Percentiles rank a stretch among this genome's conserved stretches.
Evolutionary conservation across 2,329 filamentous ascomycete species (phyloP).

Genomic region (Xylaria sp.): DNA sequence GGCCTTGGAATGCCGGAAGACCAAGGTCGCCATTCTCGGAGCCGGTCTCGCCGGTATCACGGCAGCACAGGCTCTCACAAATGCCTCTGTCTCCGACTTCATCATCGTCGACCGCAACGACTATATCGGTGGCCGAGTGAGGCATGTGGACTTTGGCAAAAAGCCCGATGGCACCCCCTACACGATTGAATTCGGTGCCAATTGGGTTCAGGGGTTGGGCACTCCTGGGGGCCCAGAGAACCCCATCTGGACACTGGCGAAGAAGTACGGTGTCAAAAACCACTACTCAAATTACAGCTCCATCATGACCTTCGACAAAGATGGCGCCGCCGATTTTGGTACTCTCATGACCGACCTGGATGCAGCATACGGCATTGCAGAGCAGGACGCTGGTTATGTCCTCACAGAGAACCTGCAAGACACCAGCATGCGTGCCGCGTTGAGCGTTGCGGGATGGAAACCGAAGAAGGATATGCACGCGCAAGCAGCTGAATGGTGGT

Average conservation of each 20-base stretch:
- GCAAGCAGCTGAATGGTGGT: constrained; percentile 57
- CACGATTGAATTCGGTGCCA: constrained; percentile 60
- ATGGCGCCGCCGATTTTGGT: constrained; percentile 47
- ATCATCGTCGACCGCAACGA: constrained; percentile 59
- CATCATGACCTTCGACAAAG: constrained; percentile 56
- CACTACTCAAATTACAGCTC: constrained; percentile 53
- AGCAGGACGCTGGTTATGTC: constrained; percentile 52
- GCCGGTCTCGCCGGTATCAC: constrained; percentile 60
- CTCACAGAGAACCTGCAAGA: constrained; percentile 57
- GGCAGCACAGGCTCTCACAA: constrained; percentile 57
- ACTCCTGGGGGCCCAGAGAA: constrained; percentile 43
- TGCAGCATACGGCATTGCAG: constrained; percentile 39
- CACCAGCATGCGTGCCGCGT: constrained; percentile 51
- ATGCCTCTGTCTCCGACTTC: constrained; percentile 58
- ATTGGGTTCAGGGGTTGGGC: constrained; percentile 47
- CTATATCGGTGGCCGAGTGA: constrained; percentile 57
- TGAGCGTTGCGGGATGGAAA: constrained; percentile 58
- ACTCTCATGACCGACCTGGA: constrained; percentile 47
- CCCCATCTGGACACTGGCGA: constrained; percentile 57
- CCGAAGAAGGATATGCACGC: constrained; percentile 50
- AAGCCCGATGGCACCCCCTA: constrained; percentile 47
- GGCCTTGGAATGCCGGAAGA: constrained; percentile 28
- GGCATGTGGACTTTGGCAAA: constrained; percentile 52
- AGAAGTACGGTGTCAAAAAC: constrained; percentile 54
- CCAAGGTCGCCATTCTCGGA: constrained; percentile 43